Conservation (phyloP, 2,329 filamentous ascomycete genomes). For the Pseudogymnoascus sp. region DNA sequence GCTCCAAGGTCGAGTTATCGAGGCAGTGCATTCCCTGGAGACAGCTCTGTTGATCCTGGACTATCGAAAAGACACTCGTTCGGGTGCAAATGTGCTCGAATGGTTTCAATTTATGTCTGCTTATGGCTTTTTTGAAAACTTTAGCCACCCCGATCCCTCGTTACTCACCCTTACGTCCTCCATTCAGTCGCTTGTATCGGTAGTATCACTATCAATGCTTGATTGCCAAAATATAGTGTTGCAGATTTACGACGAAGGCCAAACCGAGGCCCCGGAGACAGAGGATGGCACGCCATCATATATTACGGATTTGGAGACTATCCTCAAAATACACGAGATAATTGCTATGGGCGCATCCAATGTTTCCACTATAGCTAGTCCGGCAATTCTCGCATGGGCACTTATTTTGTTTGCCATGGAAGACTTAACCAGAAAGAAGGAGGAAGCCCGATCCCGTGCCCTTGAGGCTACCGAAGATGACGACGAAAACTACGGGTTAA, state of each 20-base stretch:
- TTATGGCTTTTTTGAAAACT: conserved; percentile 59
- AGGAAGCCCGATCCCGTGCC: conserved; percentile 36
- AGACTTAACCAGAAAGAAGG: conserved; percentile 50
- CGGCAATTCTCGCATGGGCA: conserved; percentile 74
- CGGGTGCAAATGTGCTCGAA: conserved; percentile 48
- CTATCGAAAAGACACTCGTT: conserved; percentile 45
- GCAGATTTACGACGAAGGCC: conserved; percentile 39
- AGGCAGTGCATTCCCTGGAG: conserved; percentile 65
- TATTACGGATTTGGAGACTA: conserved; percentile 57
- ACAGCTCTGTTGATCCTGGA: conserved; percentile 64
- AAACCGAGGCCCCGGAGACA: conserved; percentile 18
- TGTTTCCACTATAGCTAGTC: conserved; percentile 55
- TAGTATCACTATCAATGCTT: conserved; percentile 64
- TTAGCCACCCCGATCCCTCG: conserved; percentile 33
- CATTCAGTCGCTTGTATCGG: conserved; percentile 59
- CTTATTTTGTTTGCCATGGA: conserved; percentile 64
- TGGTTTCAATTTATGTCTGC: conserved; percentile 70
- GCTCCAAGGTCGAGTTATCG: conserved; percentile 54
- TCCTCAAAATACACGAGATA: conserved; percentile 66
- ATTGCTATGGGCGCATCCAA: conserved; percentile 50
- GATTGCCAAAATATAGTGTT: conserved; percentile 46
- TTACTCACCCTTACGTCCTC: conserved; percentile 42
- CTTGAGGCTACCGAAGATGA: conserved; percentile 1
- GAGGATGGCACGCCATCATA: conserved; percentile 45
- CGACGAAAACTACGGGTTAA: conserved; percentile 13